Percentiles rank a stretch among this genome's conserved stretches.
Conservation (phyloP, 108 stramenopile species). For the Pseudonitzschia multistriata region DNA sequence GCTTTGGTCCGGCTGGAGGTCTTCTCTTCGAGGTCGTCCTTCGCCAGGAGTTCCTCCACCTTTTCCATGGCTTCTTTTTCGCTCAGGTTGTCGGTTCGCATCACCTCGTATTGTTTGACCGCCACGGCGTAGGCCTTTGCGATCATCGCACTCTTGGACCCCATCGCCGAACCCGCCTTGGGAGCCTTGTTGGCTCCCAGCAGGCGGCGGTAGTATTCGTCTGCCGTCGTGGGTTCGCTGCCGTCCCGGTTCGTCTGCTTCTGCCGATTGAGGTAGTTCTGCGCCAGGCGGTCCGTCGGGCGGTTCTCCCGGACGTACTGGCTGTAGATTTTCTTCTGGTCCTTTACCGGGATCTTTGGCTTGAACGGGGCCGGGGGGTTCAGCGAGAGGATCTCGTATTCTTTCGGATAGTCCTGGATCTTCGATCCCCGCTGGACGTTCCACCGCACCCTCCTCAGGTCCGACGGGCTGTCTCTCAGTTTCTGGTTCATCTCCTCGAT, state of each 20-base stretch:
- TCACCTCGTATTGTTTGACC: constrained; percentile 68
- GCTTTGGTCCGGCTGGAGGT: constrained; percentile 32
- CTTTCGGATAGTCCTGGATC: constrained; percentile 67
- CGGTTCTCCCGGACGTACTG: constrained; percentile 36
- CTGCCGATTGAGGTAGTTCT: constrained; percentile 46
- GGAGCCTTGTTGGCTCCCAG: constrained; percentile 50
- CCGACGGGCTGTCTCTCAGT: constrained; percentile 27
- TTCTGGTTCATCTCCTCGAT: constrained; percentile 36
- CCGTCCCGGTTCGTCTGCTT: constrained; percentile 15
- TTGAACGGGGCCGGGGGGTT: constrained; percentile 74
- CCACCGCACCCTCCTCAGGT: constrained; percentile 42
- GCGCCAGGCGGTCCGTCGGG: constrained; percentile 57
- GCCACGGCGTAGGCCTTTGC: constrained; percentile 79
- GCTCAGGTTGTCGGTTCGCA: constrained; percentile 49
- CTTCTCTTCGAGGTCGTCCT: constrained; percentile 49
- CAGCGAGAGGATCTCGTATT: constrained; percentile 69
- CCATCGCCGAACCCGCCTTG: constrained; percentile 56
- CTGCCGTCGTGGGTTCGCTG: constrained; percentile 38
- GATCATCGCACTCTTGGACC: constrained; percentile 57
- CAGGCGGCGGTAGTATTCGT: constrained; percentile 69
- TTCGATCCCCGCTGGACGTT: constrained; percentile 41
- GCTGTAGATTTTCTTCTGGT: constrained; percentile 37
- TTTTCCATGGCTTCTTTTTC: constrained; percentile 60
- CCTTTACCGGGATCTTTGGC: constrained; percentile 51
- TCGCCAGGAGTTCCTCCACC: constrained; percentile 64